Base-by-base conservation (phyloP, 148 eudicot species). In the Arbutus unedo region DNA sequence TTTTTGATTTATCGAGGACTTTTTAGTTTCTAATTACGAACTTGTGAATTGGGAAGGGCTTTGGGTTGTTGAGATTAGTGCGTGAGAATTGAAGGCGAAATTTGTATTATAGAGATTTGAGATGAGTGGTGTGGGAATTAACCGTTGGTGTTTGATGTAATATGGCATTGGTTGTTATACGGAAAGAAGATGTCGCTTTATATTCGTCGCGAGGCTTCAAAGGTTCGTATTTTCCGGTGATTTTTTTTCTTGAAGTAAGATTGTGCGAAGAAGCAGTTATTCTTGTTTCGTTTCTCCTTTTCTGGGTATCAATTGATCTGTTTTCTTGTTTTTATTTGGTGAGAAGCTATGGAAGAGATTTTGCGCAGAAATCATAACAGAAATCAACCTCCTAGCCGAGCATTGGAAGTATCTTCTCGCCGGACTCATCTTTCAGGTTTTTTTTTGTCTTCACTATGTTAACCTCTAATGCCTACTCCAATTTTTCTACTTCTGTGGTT, bases 141-240 rank as follows among this genome's bases (percentile, higher is more conserved):
- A 78, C 72, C 75, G 79, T 74, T 85, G 89, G 78, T 77, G 87
- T 87, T 71, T 89, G 88, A 84, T 88, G 91, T 88, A 86, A 85
- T 87, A 91, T 90, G 92, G 93, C 85, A 83, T 82, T 95, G 84
- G 84, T 57, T 79, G 47, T 4, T n/a, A 83, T 45, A 76, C 54
- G 48, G 5, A 47, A 81, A 74, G 81, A 92, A 83, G 60, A 96
- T 93, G 99, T 94, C 99, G 90, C 85, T 94, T 89, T 96, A 94
- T 90, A 91, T 96, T 82, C 88, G 99, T 89, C 98, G 98, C 90
- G 97, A 94, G 91, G 91, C 98, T 90, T 96, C 98, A 10, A 96
- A 96, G 99, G 99, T 96, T 79, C 74, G 72, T 60, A 6, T 49
- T 79, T 44, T 81, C 62, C 9, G 38, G 38, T 31, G 38, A 31